Conservation (phyloP, 1,139 yeast species). For the Candida sp. region DNA sequence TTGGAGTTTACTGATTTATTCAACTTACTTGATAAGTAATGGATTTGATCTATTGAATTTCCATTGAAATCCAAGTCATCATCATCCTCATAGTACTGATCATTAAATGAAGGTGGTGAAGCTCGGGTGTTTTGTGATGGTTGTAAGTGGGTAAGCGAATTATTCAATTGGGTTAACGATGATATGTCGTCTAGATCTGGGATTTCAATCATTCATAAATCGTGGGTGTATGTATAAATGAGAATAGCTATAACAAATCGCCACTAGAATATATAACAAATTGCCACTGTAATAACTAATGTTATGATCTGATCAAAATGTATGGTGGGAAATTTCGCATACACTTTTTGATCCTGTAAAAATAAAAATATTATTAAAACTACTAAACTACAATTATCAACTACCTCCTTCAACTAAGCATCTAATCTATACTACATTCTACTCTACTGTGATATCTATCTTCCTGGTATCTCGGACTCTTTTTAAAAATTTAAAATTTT, state of each 20-base stretch:
- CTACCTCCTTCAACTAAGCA: too few species aligned
- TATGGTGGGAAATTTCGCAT: background rate
- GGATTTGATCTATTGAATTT: background rate
- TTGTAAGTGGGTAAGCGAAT: background rate
- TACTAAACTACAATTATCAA: too few species aligned
- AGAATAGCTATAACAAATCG: background rate
- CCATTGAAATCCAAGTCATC: slow-evolving; percentile 9
- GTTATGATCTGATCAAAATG: background rate
- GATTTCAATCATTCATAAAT: slow-evolving; percentile 32
- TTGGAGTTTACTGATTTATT: background rate
- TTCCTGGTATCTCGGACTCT: too few species aligned
- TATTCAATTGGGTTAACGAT: slow-evolving; percentile 3
- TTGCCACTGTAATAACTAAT: background rate
- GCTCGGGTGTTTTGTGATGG: background rate
- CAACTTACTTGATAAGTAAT: background rate
- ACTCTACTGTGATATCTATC: too few species aligned
- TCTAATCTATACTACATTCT: too few species aligned
- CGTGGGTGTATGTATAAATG: background rate
- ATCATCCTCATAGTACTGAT: slow-evolving; percentile 7
- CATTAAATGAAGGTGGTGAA: slow-evolving; percentile 1
- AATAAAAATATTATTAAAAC: too few species aligned
- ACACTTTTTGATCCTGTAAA: background rate
- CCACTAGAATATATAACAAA: background rate
- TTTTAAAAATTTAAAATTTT: too few species aligned
- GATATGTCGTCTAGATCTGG: slow-evolving; percentile 34